Evolutionary conservation across 108 stramenopile genomes (phyloP).

Genomic region (Conticribra weissflogii): DNA sequence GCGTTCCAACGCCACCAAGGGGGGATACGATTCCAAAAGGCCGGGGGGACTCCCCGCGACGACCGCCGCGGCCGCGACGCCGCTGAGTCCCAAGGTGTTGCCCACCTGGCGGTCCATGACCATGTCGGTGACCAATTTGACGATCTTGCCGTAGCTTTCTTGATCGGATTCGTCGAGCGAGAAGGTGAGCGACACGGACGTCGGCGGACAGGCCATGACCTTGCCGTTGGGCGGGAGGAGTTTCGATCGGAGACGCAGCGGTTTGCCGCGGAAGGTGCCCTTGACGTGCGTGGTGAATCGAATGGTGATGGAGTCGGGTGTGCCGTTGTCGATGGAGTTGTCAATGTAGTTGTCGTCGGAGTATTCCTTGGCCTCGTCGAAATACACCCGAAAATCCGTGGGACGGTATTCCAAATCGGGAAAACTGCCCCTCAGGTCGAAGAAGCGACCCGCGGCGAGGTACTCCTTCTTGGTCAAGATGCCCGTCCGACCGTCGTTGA

Average conservation of each 20-base stretch:
- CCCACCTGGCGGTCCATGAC: slow-evolving; percentile 63
- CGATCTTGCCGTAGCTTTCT: slow-evolving; percentile 42
- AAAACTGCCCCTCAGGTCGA: slow-evolving; percentile 54
- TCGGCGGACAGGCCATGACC: slow-evolving; percentile 59
- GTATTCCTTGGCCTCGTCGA: slow-evolving; percentile 10
- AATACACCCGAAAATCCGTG: slow-evolving; percentile 55
- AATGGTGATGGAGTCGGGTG: slow-evolving; percentile 38
- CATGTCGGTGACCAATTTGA: slow-evolving; percentile 60
- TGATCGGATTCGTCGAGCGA: neutral
- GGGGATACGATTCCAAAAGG: slow-evolving; percentile 27
- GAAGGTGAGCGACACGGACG: slow-evolving; percentile 58
- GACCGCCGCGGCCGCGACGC: slow-evolving; percentile 54
- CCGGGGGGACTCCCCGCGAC: slow-evolving; percentile 42
- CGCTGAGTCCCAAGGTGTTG: slow-evolving; percentile 61
- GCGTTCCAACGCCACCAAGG: slow-evolving; percentile 15
- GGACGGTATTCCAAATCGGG: slow-evolving; percentile 63
- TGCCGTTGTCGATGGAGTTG: slow-evolving; percentile 18
- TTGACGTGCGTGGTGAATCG: slow-evolving; percentile 50
- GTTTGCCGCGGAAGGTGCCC: slow-evolving; percentile 52
- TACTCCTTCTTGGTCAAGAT: slow-evolving; percentile 53
- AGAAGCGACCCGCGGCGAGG: slow-evolving; percentile 58
- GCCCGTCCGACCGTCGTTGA: slow-evolving; percentile 36
- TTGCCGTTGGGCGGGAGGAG: slow-evolving; percentile 49
- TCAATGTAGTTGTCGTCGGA: neutral
- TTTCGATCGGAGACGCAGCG: slow-evolving; percentile 44